Base-by-base conservation (phyloP, 1,284 basidiomycete species). In the Phaffia rhodozyma region DNA sequence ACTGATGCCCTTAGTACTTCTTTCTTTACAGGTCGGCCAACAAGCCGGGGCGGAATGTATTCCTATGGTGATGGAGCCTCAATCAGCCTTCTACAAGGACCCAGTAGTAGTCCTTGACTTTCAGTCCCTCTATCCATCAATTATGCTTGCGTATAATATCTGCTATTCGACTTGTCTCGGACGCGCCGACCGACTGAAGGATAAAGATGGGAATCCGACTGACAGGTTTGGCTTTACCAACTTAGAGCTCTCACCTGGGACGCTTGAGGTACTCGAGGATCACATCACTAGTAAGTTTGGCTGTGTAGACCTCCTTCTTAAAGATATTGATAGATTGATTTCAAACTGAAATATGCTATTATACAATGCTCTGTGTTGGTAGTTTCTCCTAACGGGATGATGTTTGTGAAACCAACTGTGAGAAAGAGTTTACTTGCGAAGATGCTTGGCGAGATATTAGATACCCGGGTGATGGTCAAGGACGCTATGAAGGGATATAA, bases 61-160 rank as follows among this genome's bases (percentile, higher is more conserved):
- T 76, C 92, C 93, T 5, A 80, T 97, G 27, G 88, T 97, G 62
- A 89, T 94, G 83, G 94, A 98, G 73, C 94, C 94, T 0, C 79
- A 86, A 56, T 92, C 90, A 0, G 89, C 88, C 4, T 94, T 92
- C 72, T 98, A 97, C 76, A 88, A 84, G 56, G 89, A 89, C 69
- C 94, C 96, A 1, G 80, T 97, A 47, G 77, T 94, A 27, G 91
- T 94, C 7, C 80, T 98, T 61, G 96, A 98, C 75, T 98, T 97
- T 72, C 91, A 97, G 72, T 91, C 87, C 2, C 81, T 98, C 34
- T 97, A 98, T 72, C 94, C 96, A 0, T 93, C 90, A 0, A 81
- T 97, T 70, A 97, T 97, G 92, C 96, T 98, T 69, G 93, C 92
- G 6, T 94, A 97, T 78, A 97, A 97, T 74, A 91, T 92, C 73